Percentiles rank a stretch among this genome's conserved stretches.
phyloP scores from a whole-genome alignment of 306 rosid species.

The Phaseolus lunatus region DNA sequence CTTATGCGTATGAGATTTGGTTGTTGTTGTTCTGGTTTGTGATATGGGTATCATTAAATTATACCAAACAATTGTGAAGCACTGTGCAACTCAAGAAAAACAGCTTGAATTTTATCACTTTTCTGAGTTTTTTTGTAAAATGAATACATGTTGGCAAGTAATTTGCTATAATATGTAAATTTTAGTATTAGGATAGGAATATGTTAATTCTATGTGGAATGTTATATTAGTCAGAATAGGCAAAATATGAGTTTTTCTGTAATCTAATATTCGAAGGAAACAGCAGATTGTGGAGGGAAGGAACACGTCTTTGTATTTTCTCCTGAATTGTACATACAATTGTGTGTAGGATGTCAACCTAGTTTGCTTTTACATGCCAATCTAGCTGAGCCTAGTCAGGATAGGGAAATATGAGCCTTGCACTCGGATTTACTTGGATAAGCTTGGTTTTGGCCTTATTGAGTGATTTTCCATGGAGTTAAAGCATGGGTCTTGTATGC shows the following conservation, averaged over 20 bases:
- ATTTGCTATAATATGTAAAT: slow-evolving; percentile 3
- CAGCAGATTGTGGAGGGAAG: neutral
- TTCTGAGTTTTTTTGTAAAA: neutral
- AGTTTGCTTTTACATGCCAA: slow-evolving; percentile 23
- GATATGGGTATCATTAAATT: neutral
- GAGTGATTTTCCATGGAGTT: neutral
- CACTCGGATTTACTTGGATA: neutral
- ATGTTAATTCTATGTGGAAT: too few relatives aligned
- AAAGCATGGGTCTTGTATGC: neutral
- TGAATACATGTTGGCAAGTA: neutral
- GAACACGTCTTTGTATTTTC: neutral
- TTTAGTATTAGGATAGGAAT: too few relatives aligned
- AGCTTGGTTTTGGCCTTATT: neutral
- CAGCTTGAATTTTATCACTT: neutral
- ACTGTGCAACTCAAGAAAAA: neutral
- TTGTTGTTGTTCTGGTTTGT: slow-evolving; percentile 4
- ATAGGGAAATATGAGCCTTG: slow-evolving; percentile 2
- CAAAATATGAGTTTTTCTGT: slow-evolving; percentile 18
- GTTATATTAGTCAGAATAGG: slow-evolving; percentile 4
- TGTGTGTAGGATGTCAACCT: slow-evolving; percentile 8
- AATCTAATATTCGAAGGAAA: neutral
- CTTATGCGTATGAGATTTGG: slow-evolving; percentile 32
- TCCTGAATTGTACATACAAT: neutral
- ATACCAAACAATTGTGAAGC: neutral
- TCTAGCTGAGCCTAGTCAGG: neutral